Conservation (phyloP, 371 early-diverging fungal species). For the Saksenaea vasiformis region DNA sequence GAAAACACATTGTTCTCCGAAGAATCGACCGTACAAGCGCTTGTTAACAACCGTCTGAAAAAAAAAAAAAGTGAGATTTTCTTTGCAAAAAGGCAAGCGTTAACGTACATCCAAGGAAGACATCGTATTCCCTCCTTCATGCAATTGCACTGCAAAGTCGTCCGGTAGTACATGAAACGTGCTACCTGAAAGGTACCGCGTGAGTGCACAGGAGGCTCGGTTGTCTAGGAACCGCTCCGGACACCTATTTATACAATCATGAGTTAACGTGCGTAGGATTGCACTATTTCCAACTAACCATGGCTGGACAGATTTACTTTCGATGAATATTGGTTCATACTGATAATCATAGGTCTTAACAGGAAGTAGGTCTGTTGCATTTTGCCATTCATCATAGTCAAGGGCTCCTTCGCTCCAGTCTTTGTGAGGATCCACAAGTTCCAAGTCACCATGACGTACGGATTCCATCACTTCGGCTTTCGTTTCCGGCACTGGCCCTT, state of each 20-base stretch:
- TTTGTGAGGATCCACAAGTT: conserved; percentile 40
- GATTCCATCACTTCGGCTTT: conserved; percentile 33
- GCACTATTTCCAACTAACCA: conserved; percentile 23
- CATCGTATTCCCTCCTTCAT: conserved; percentile 18
- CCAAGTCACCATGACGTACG: conserved; percentile 26
- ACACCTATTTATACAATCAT: conserved; percentile 25
- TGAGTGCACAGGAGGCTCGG: conserved; percentile 46
- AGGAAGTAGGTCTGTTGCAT: conserved; percentile 32
- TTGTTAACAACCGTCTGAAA: conserved; percentile 42
- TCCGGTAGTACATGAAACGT: conserved; percentile 48
- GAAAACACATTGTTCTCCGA: conserved; percentile 51
- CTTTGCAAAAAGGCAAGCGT: not conserved
- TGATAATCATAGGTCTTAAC: conserved; percentile 47
- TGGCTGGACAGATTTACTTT: conserved; percentile 41
- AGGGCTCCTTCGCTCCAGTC: conserved; percentile 43
- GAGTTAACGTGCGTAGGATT: not conserved
- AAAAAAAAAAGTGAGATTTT: not conserved
- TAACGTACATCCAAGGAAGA: conserved; percentile 48
- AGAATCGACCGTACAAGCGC: conserved; percentile 47
- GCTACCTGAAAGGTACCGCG: conserved; percentile 43
- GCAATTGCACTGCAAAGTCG: conserved; percentile 40
- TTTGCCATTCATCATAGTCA: conserved; percentile 36
- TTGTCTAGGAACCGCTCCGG: conserved; percentile 52
- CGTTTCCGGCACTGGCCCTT: conserved; percentile 23
- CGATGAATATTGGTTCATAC: conserved; percentile 49